These are phyloP conservation scores for Piloderma croceum DNA, from an alignment of 768 basidiomycete species.

Conservation along the genomic window DNA sequence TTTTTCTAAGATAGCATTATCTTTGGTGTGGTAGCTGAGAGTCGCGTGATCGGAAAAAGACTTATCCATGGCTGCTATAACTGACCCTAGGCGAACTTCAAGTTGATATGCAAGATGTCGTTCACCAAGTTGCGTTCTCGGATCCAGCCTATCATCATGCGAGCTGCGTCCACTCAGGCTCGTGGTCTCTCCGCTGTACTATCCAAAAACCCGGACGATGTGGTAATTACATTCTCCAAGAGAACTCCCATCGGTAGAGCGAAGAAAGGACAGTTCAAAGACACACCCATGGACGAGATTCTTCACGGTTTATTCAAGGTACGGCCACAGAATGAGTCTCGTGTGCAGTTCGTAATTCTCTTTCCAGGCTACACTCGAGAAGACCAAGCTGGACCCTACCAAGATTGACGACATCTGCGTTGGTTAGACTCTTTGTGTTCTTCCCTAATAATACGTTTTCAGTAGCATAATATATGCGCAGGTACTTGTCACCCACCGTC, in stretches of 20 bases:
- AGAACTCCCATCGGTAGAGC: conserved; percentile 85
- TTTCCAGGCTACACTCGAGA: conserved; percentile 62
- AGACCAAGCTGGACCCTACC: conserved; percentile 61
- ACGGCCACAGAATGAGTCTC: conserved; percentile 4
- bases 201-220: conserved; percentile 73
- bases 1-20: too few relatives aligned
- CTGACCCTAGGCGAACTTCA: too few relatives aligned
- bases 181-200: conserved; percentile 49
- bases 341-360: conserved; percentile 2
- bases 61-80: too few relatives aligned
- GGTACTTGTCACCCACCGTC: conserved; percentile 83
- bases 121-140: conserved; percentile 1
- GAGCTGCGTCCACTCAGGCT: conserved; percentile 31
- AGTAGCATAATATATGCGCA: conserved; percentile 20
- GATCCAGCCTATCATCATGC: conserved; percentile 5
- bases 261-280: conserved; percentile 91
- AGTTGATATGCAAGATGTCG: too few relatives aligned
- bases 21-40: too few relatives aligned
- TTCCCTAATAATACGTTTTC: background rate
- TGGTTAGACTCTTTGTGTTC: conserved; percentile 55
- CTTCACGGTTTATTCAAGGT: conserved; percentile 80
- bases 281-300: conserved; percentile 82
- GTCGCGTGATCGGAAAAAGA: too few relatives aligned
- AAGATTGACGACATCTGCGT: conserved; percentile 82
- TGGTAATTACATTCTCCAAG: conserved; percentile 85